A percentile compares a stretch with the other conserved stretches of the same genome.
phyloP scores from a whole-genome alignment of 2,329 filamentous ascomycete species.

The Stachybotrys chlorohalonatus region DNA sequence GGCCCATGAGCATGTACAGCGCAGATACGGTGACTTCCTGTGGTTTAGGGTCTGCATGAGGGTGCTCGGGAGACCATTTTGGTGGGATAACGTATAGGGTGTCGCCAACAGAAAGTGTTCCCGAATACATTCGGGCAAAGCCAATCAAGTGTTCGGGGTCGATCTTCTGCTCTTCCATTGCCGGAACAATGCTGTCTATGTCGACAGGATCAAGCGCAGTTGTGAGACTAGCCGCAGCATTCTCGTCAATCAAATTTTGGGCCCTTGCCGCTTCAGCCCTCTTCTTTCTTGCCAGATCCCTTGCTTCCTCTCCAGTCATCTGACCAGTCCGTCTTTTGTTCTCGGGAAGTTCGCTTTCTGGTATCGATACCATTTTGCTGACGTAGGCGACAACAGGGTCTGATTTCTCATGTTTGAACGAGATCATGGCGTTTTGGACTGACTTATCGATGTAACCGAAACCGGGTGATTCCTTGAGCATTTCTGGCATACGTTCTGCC shows the following conservation, averaged over 20 bases:
- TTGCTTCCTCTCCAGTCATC: constrained; percentile 81
- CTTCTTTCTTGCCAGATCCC: constrained; percentile 80
- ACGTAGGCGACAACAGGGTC: constrained; percentile 89
- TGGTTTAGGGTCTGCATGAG: constrained; percentile 62
- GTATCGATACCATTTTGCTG: constrained; percentile 96
- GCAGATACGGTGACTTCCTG: constrained; percentile 78
- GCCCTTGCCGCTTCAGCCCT: constrained; percentile 78
- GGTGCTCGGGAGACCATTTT: constrained; percentile 79
- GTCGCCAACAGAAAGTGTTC: constrained; percentile 81
- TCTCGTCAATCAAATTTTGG: constrained; percentile 47
- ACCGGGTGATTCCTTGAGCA: constrained; percentile 75
- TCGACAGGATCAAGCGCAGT: constrained; percentile 52
- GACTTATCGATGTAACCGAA: constrained; percentile 57
- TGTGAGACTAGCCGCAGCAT: constrained; percentile 46
- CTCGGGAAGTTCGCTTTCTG: constrained; percentile 81
- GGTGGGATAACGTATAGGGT: constrained; percentile 84
- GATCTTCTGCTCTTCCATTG: constrained; percentile 45
- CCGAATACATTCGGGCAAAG: constrained; percentile 90
- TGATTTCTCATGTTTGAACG: constrained; percentile 60
- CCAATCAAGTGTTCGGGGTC: constrained; percentile 87
- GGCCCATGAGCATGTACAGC: constrained; percentile 92
- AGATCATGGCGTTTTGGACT: constrained; percentile 71
- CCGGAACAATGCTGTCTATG: constrained; percentile 42
- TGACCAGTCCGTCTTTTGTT: constrained; percentile 67
- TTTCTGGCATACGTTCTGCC: constrained; percentile 64